A percentile compares a stretch with the other conserved stretches of the same genome.
Evolutionary conservation across 306 rosid species (phyloP).

Genomic region (Herpetospermum pedunculosum): DNA sequence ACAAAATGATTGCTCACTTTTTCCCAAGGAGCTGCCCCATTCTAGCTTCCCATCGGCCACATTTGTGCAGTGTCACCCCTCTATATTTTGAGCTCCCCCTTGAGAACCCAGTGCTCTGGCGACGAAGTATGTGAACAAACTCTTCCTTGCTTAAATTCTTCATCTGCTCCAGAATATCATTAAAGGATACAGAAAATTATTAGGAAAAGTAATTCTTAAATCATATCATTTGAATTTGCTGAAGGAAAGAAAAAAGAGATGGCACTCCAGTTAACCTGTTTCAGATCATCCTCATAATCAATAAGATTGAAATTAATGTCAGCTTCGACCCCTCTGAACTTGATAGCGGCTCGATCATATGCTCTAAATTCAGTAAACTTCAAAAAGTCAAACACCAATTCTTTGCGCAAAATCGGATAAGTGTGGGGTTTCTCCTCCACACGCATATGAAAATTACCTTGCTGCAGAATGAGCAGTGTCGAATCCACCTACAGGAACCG

Average conservation of each 20-base stretch:
- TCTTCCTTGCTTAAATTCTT: slow-evolving; percentile 84
- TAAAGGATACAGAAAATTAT: slow-evolving; percentile 9
- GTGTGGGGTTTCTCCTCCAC: neutral
- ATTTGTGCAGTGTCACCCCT: slow-evolving; percentile 97
- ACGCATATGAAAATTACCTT: slow-evolving; percentile 34
- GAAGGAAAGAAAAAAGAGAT: neutral
- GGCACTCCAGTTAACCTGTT: slow-evolving; percentile 44
- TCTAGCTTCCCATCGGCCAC: slow-evolving; percentile 99
- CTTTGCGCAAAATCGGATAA: neutral
- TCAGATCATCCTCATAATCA: slow-evolving; percentile 92
- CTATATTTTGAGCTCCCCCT: slow-evolving; percentile 93
- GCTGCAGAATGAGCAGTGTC: slow-evolving; percentile 99
- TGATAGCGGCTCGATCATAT: slow-evolving; percentile 95
- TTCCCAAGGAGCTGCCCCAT: slow-evolving; percentile 99
- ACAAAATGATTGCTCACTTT: slow-evolving; percentile 69
- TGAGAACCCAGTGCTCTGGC: slow-evolving; percentile 95
- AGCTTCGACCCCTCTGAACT: slow-evolving; percentile 96
- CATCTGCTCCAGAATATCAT: slow-evolving; percentile 36
- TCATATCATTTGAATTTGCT: neutral
- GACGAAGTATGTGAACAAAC: slow-evolving; percentile 88
- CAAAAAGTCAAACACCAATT: neutral
- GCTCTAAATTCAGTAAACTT: slow-evolving; percentile 45
- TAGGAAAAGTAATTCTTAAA: neutral
- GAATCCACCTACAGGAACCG: slow-evolving; percentile 70
- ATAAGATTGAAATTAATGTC: slow-evolving; percentile 82